Conservation (phyloP, 2,329 filamentous ascomycete species). For the Helotiales sp. region DNA sequence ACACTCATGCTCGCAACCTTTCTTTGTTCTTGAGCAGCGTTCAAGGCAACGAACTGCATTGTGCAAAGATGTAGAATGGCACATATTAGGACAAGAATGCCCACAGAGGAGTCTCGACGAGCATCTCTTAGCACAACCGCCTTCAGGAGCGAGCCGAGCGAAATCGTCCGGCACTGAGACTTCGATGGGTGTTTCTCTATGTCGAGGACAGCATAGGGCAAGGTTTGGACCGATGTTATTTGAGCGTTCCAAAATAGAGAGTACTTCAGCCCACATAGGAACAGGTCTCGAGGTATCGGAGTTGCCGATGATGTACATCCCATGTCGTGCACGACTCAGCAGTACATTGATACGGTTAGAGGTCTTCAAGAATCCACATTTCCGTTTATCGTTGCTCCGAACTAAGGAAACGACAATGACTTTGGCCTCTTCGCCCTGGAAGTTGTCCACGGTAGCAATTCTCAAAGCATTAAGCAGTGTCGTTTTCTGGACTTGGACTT, state of each 20-base stretch:
- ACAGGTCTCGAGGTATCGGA: slow-evolving; percentile 54
- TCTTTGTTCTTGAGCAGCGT: slow-evolving; percentile 43
- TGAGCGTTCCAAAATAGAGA: slow-evolving; percentile 50
- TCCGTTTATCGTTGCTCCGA: slow-evolving; percentile 60
- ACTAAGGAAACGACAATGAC: slow-evolving; percentile 70
- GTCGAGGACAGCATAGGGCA: slow-evolving; percentile 59
- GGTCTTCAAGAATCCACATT: slow-evolving; percentile 65
- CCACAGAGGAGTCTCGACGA: slow-evolving; percentile 43
- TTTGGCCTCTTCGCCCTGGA: slow-evolving; percentile 75
- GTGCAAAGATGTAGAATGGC: slow-evolving; percentile 50
- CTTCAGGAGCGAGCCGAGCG: slow-evolving; percentile 51
- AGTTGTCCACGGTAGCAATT: slow-evolving; percentile 68
- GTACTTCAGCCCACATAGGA: slow-evolving; percentile 63
- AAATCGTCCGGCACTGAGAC: slow-evolving; percentile 60
- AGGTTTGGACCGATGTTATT: slow-evolving; percentile 34
- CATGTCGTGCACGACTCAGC: slow-evolving; percentile 64
- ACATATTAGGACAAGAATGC: slow-evolving; percentile 46
- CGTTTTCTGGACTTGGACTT: slow-evolving; percentile 37
- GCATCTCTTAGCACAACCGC: slow-evolving; percentile 15
- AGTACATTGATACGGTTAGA: slow-evolving; percentile 70
- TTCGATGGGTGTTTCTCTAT: slow-evolving; percentile 50
- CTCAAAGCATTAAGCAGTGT: slow-evolving; percentile 39
- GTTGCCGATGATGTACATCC: slow-evolving; percentile 72
- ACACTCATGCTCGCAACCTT: slow-evolving; percentile 47
- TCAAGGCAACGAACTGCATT: slow-evolving; percentile 46